These are phyloP conservation scores for Fraxinus latifolia DNA, from an alignment of 305 asterid species.

Conservation along the genomic window DNA sequence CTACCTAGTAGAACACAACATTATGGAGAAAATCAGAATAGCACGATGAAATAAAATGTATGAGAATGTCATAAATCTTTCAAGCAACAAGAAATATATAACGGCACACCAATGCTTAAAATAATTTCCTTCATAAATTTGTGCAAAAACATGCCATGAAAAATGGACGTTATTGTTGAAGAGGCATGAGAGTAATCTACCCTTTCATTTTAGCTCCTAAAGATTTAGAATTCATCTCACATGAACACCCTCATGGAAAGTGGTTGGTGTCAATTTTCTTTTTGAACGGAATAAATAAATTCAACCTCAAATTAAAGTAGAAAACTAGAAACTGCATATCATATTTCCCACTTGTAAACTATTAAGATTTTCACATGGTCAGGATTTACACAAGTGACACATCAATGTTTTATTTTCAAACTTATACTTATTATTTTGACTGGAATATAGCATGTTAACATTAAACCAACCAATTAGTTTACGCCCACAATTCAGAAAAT, in stretches of 20 bases:
- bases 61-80: neutral
- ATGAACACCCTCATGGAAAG: neutral
- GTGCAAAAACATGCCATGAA: neutral
- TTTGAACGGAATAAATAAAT: neutral
- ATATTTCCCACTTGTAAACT: neutral
- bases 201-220: neutral
- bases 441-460: neutral
- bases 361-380: neutral
- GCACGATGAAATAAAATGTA: slow-evolving; percentile 8
- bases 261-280: neutral
- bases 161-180: neutral
- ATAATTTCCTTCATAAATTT: neutral
- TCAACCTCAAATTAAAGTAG: neutral
- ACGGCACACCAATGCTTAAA: neutral
- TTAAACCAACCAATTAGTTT: neutral
- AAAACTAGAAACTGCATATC: neutral
- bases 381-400: neutral
- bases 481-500: neutral
- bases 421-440: neutral
- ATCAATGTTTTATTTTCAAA: neutral
- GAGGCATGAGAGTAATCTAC: neutral
- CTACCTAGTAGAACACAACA: slow-evolving; percentile 50
- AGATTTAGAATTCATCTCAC: neutral
- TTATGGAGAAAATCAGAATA: slow-evolving; percentile 15
- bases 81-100: neutral